Percentiles rank a stretch among this genome's conserved stretches.
These are phyloP conservation scores for Fusarium nisikadoi DNA, from an alignment of 2,329 filamentous ascomycete genomes.

Conservation along the genomic window DNA sequence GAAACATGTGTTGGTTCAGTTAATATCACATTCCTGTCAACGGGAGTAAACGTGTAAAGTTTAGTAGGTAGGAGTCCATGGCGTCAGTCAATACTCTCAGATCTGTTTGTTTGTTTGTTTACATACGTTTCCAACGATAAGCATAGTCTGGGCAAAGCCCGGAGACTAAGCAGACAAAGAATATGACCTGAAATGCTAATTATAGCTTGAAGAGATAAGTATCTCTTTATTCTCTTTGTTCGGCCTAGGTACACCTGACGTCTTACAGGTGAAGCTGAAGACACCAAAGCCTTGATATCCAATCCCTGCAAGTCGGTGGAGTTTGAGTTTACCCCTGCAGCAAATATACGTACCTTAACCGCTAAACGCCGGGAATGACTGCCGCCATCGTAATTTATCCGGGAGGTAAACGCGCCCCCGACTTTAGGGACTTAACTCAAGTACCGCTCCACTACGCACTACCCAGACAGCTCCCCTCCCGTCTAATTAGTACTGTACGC, in stretches of 20 bases:
- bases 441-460: slow-evolving; percentile 18
- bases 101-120: neutral
- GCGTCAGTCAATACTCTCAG: slow-evolving; percentile 6
- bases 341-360: slow-evolving; percentile 23
- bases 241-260: neutral
- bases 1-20: slow-evolving; percentile 6
- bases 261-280: slow-evolving; percentile 13
- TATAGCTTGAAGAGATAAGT: neutral
- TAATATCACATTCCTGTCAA: slow-evolving; percentile 18
- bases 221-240: slow-evolving; percentile 1
- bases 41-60: neutral
- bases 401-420: slow-evolving; percentile 40
- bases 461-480: slow-evolving; percentile 27
- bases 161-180: neutral
- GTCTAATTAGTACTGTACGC: slow-evolving; percentile 30
- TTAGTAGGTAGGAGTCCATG: slow-evolving; percentile 18
- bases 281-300: neutral
- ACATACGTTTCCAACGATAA: neutral
- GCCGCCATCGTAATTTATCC: slow-evolving; percentile 46
- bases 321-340: slow-evolving; percentile 25
- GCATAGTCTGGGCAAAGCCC: neutral
- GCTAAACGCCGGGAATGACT: slow-evolving; percentile 30
- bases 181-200: neutral
- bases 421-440: slow-evolving; percentile 17
- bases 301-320: slow-evolving; percentile 6